Percentiles rank a stretch among this genome's conserved stretches.
Evolutionary conservation across 106 monocot genomes (phyloP).

Genomic region (Agapanthus africanus): DNA sequence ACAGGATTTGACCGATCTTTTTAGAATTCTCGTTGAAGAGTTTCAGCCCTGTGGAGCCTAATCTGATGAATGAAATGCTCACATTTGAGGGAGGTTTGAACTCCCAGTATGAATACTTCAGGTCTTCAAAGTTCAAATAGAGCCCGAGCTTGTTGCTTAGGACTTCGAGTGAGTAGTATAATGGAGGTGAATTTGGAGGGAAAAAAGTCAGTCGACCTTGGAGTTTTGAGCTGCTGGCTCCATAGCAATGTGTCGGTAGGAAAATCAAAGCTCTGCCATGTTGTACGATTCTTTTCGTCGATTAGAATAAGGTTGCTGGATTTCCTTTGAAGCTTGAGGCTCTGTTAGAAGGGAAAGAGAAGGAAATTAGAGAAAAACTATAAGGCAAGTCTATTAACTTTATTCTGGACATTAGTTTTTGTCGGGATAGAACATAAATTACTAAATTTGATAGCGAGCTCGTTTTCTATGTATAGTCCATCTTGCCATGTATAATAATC

Average conservation of each 20-base stretch:
- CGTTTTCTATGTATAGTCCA: too few relatives aligned
- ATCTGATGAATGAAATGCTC: constrained; percentile 17
- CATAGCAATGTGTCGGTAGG: constrained; percentile 32
- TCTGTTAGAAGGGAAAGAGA: not conserved
- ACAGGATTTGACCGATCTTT: constrained; percentile 30
- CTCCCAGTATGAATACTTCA: constrained; percentile 49
- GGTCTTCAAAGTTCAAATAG: constrained; percentile 19
- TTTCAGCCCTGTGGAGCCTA: constrained; percentile 34
- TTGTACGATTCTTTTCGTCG: constrained; percentile 17
- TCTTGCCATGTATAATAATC: too few relatives aligned
- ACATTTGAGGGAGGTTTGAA: constrained; percentile 3
- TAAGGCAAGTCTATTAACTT: too few relatives aligned
- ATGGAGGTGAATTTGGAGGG: constrained; percentile 8
- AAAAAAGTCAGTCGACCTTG: constrained; percentile 13
- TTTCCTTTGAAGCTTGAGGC: constrained; percentile 17
- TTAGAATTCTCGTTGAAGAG: constrained; percentile 14
- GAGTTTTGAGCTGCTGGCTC: constrained; percentile 20
- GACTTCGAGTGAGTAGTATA: constrained; percentile 41
- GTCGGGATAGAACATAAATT: too few relatives aligned
- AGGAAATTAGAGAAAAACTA: not conserved
- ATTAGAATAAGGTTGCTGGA: constrained; percentile 39
- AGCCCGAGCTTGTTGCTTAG: constrained; percentile 10
- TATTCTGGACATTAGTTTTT: too few relatives aligned
- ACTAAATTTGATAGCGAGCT: too few relatives aligned
- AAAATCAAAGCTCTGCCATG: constrained; percentile 54